These are phyloP conservation scores for Thermomyces lanuginosus DNA, from an alignment of 2,329 filamentous ascomycete species.

Conservation along the genomic window DNA sequence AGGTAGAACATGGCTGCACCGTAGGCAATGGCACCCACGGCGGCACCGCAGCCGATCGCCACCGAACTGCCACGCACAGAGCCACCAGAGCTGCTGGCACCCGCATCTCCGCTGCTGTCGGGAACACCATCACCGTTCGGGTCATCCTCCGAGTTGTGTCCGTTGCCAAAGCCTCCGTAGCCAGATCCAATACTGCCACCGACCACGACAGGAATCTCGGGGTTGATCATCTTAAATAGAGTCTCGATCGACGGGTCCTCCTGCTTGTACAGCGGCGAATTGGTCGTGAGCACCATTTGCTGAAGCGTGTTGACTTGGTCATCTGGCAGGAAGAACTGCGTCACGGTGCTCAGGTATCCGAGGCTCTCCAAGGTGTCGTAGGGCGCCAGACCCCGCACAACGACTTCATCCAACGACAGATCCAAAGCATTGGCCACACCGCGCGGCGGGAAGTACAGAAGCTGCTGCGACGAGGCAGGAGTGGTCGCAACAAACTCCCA, in stretches of 20 bases:
- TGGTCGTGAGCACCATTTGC: constrained; percentile 53
- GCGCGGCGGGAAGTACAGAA: constrained; percentile 61
- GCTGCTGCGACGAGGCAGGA: constrained; percentile 59
- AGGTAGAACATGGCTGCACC: constrained; percentile 90
- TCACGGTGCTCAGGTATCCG: constrained; percentile 69
- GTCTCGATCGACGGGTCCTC: constrained; percentile 47
- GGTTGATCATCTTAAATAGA: constrained; percentile 68
- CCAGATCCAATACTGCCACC: constrained; percentile 29
- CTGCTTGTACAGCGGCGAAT: constrained; percentile 60
- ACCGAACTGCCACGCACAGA: constrained; percentile 33
- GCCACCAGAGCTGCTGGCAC: constrained; percentile 30
- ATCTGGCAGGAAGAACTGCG: constrained; percentile 58
- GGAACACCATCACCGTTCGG: constrained; percentile 17
- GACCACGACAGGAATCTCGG: constrained; percentile 54
- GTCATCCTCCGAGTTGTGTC: constrained; percentile 6
- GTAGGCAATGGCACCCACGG: constrained; percentile 68
- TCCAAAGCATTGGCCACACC: constrained; percentile 52
- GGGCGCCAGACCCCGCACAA: constrained; percentile 57
- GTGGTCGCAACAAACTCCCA: constrained; percentile 66
- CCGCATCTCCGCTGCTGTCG: constrained; percentile 27
- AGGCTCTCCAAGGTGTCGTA: constrained; percentile 51
- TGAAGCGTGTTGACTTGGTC: constrained; percentile 51
- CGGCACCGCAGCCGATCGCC: constrained; percentile 59
- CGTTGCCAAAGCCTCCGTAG: constrained; percentile 21
- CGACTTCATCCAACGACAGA: constrained; percentile 33